Percentiles rank a stretch among this genome's conserved stretches.
Evolutionary conservation across 352 stramenopile genomes (phyloP).

Genomic region (Pythium apleroticum): DNA sequence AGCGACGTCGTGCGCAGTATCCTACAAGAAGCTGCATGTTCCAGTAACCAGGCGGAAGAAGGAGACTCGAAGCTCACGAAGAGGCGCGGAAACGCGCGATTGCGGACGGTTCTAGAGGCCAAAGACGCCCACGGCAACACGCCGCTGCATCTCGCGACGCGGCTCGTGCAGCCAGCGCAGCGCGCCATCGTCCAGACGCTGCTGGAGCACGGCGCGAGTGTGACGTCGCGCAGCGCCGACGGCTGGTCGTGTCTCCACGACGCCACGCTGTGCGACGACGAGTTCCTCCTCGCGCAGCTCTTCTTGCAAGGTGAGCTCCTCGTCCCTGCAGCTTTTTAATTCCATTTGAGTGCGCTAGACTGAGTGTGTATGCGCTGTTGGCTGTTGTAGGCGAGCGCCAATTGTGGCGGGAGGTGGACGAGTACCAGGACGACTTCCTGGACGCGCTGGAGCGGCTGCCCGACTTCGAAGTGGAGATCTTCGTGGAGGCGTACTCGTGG

Average conservation of each 20-base stretch:
- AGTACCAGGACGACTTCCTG: slow-evolving; percentile 55
- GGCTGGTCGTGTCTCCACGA: slow-evolving; percentile 82
- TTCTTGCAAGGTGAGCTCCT: slow-evolving; percentile 39
- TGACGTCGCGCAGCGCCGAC: slow-evolving; percentile 36
- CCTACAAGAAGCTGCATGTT: slow-evolving; percentile 17
- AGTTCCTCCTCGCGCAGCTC: slow-evolving; percentile 70
- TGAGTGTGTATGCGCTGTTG: too few species aligned
- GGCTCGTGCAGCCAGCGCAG: slow-evolving; percentile 62
- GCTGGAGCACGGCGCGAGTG: slow-evolving; percentile 42
- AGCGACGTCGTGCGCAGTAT: slow-evolving; percentile 34
- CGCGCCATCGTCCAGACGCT: slow-evolving; percentile 58
- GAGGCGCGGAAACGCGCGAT: slow-evolving; percentile 6
- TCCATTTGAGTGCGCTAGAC: too few species aligned
- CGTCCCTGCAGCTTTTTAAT: not conserved
- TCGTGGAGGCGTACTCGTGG: slow-evolving; percentile 78
- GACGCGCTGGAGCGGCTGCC: slow-evolving; percentile 63
- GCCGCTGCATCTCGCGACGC: slow-evolving; percentile 69
- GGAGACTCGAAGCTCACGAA: not conserved
- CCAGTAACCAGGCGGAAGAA: slow-evolving; percentile 1
- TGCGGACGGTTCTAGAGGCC: slow-evolving; percentile 47
- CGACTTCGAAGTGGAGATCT: slow-evolving; percentile 82
- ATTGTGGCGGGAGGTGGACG: slow-evolving; percentile 44
- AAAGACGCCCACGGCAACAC: slow-evolving; percentile 69
- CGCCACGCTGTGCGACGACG: slow-evolving; percentile 69
- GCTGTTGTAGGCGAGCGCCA: slow-evolving; percentile 53